Base-by-base conservation (phyloP, 2,329 filamentous ascomycete genomes). In the Aspergillus glaucus region DNA sequence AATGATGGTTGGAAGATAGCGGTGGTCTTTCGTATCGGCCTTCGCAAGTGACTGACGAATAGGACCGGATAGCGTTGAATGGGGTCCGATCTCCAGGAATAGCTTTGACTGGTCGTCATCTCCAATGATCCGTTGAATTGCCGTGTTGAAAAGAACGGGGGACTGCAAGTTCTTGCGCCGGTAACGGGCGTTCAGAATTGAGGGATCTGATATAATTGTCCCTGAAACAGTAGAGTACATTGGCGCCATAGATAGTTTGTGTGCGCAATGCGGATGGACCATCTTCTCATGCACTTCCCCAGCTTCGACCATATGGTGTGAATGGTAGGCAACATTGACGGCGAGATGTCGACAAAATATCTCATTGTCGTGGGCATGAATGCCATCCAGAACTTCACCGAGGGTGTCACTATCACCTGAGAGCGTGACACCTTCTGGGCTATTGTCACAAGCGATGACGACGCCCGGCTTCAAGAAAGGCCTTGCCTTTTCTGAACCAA, bases 11-110 rank as follows among this genome's bases (percentile, higher is more conserved):
- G 47, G 44, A 14, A 46, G 34, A 26, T 54, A 54, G n/a, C 2
- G 42, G 22, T 34, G 30, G 2, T 10, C 8, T 19, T 26, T 32
- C 28, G 26, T 15, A 34, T 34, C 45, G 24, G 8, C 32, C 40
- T 12, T 55, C 44, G 39, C 52, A 51, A 7, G 54, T 57, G 34
- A 37, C n/a, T 63, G 52, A 9, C 55, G 46, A 4, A 63, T 34
- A 3, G 60, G 59, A 1, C 54, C 55, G 12, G 51, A 45, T 3
- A 64, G 53, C 1, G 59, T 50, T 9, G 59, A 56, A 26, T 65
- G 62, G 1, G 62, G 62, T 0, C 70, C 67, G 32, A 66, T 48
- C 47, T 68, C 63, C 1, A 68, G 10, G 1, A 61, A 44, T 1
- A 64, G 37, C 19, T 62, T 51, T 0, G 51, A 19, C 34, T 56